Percentiles rank a stretch among this genome's conserved stretches.
phyloP scores from a whole-genome alignment of 306 rosid species.

The Dryas octopetala region DNA sequence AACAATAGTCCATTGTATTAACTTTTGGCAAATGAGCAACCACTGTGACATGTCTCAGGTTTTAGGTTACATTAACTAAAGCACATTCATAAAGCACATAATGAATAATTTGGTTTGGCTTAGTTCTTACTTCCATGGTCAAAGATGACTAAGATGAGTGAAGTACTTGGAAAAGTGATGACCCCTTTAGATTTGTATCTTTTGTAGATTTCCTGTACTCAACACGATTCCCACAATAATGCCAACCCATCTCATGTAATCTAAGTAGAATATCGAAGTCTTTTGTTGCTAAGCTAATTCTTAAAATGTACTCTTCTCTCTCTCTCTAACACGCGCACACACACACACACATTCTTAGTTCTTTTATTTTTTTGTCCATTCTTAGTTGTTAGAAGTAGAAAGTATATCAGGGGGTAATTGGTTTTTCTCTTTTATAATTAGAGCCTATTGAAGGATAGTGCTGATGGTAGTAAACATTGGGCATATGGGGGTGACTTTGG shows the following conservation, averaged over 20 bases:
- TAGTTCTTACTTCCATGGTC: neutral
- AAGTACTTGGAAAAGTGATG: neutral
- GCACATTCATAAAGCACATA: neutral
- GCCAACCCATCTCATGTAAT: neutral
- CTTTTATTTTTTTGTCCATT: no score
- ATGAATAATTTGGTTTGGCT: neutral
- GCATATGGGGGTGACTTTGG: constrained; percentile 99
- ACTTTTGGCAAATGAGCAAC: neutral
- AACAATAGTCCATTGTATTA: no score
- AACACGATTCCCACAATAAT: neutral
- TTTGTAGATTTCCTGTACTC: neutral
- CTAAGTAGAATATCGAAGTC: neutral
- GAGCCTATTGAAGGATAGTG: constrained; percentile 62
- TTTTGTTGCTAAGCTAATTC: neutral
- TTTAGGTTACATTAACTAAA: neutral
- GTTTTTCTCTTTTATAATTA: constrained; percentile 26
- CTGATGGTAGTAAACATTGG: constrained; percentile 69
- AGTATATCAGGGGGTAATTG: neutral
- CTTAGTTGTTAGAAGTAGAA: no score
- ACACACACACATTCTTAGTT: neutral
- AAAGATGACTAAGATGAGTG: neutral
- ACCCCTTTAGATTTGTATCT: neutral
- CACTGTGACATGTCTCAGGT: neutral
- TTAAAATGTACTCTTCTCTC: neutral
- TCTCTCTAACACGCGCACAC: neutral